Evolutionary conservation across 768 basidiomycete species (phyloP), one percentile per base, ranked within the genome.

Genomic region (Podaxis sp.): DNA sequence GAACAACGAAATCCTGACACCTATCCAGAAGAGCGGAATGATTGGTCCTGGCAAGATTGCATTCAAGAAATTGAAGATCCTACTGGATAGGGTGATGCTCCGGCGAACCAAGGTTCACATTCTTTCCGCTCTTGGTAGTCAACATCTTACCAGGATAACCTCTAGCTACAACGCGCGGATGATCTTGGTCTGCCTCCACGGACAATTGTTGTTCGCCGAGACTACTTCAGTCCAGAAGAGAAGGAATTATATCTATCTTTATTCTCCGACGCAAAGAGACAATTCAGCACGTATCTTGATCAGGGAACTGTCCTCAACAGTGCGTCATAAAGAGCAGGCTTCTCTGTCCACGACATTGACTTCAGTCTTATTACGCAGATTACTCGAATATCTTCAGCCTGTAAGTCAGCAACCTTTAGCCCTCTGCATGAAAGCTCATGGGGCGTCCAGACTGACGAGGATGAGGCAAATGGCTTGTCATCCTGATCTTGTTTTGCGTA

Each of bases 381-480:
- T 95, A 95, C 72, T 93, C 90, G 10, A 93, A 95, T 65, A 91
- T 93, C 66, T 93, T 93, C 71, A 89, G 86, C 66, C 76, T 93
- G 84, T 89, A 66, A 71, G 85, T 70, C 27, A 27, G 6, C 13
- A 27, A 5, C 9, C 11, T 48, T 3, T 16, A 23, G 23, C 5
- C 47, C 21, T 25, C 5, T 44, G n/a, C n/a, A 27, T 61, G 23
- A 50, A 32, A 21, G 46, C 50, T 53, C 56, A 55, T 59, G 55
- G 46, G 70, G 55, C 73, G 59, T 67, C 64, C 55, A 88, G 93
- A 66, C 86, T 98, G 59, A 98, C 95, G 5, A 88, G 97, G 55
- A 96, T 98, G 93, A 81, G 93, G 48, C 93, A 95, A 78, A 91
- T 94, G 91, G 93, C 91, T 5, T 94, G 93, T 65, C 93, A 93